phyloP scores from a whole-genome alignment of 2,329 filamentous ascomycete genomes.

The Phialophora verrucosa region DNA sequence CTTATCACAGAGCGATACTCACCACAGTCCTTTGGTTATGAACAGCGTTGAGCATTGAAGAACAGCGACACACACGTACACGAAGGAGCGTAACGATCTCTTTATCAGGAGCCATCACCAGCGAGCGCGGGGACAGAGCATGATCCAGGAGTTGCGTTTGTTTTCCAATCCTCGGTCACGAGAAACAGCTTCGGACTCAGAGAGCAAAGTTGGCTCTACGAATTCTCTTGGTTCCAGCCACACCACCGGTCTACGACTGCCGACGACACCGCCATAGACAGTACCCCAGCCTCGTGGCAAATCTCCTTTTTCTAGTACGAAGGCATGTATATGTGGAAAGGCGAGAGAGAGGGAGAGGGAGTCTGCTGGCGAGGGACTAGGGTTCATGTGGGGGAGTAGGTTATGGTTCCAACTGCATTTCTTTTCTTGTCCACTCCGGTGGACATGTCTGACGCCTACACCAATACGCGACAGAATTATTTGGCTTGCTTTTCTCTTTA shows the following conservation, averaged over 20 bases:
- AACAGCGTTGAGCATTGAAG: constrained; percentile 28
- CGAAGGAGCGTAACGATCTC: constrained; percentile 17
- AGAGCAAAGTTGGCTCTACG: constrained; percentile 30
- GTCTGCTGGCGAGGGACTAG: constrained; percentile 23
- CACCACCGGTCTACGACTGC: constrained; percentile 25
- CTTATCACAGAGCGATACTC: constrained; percentile 9
- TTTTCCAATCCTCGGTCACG: constrained; percentile 19
- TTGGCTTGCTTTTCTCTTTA: constrained; percentile 9
- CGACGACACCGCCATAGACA: constrained; percentile 33
- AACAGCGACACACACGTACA: constrained; percentile 10
- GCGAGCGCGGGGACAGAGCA: constrained; percentile 26
- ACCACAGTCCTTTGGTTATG: constrained; percentile 30
- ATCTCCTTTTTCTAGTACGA: constrained; percentile 33
- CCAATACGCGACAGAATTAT: constrained; percentile 17
- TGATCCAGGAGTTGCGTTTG: constrained; percentile 29
- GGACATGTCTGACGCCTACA: constrained; percentile 10
- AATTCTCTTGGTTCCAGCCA: constrained; percentile 29
- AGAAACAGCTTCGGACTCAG: constrained; percentile 26
- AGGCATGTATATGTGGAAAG: constrained; percentile 26
- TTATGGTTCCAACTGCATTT: constrained; percentile 17
- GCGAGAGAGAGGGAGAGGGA: constrained; percentile 9
- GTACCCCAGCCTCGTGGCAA: constrained; percentile 34
- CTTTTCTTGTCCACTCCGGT: constrained; percentile 10
- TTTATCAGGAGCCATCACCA: constrained; percentile 20
- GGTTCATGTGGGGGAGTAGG: constrained; percentile 7